phyloP scores from a whole-genome alignment of 2,329 filamentous ascomycete genomes.

The Aspergillus pseudoviridinutans region DNA sequence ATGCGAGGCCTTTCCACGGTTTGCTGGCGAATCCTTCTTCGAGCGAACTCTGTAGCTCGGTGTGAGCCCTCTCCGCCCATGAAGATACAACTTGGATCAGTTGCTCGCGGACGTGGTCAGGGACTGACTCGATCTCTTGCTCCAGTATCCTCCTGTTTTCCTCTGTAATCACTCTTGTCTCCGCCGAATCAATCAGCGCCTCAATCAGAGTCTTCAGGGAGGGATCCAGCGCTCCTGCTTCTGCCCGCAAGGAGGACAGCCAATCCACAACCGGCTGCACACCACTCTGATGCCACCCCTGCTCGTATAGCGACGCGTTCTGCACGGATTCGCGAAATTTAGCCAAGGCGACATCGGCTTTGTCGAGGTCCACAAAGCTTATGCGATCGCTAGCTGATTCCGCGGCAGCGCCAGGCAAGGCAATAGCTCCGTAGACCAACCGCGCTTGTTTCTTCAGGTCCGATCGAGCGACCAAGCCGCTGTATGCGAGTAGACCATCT shows the following conservation, averaged over 20 bases:
- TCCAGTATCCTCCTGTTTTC: constrained; percentile 27
- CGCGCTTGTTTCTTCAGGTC: constrained; percentile 26
- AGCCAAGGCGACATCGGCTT: constrained; percentile 60
- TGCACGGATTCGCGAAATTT: constrained; percentile 66
- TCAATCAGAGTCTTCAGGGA: constrained; percentile 63
- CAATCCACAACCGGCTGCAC: constrained; percentile 62
- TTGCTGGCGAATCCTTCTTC: constrained; percentile 71
- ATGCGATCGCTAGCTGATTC: constrained; percentile 24
- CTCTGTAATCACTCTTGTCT: constrained; percentile 26
- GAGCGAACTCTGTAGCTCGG: constrained; percentile 75
- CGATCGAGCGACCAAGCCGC: constrained; percentile 28
- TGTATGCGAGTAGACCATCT: constrained; percentile 52
- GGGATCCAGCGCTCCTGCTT: constrained; percentile 57
- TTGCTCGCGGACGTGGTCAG: constrained; percentile 41
- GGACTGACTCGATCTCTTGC: constrained; percentile 32
- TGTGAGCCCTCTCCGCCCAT: constrained; percentile 78
- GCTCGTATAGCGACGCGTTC: constrained; percentile 69
- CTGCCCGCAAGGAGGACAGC: constrained; percentile 44
- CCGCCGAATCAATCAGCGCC: constrained; percentile 55
- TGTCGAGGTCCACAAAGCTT: constrained; percentile 59
- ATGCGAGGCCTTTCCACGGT: constrained; percentile 74
- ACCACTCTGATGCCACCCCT: constrained; percentile 69
- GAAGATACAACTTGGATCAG: constrained; percentile 59
- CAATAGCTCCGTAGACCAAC: constrained; percentile 36
- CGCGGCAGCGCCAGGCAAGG: constrained; percentile 46